These are phyloP conservation scores for Cercospora canescens DNA, from an alignment of 2,329 filamentous ascomycete species.

Conservation along the genomic window DNA sequence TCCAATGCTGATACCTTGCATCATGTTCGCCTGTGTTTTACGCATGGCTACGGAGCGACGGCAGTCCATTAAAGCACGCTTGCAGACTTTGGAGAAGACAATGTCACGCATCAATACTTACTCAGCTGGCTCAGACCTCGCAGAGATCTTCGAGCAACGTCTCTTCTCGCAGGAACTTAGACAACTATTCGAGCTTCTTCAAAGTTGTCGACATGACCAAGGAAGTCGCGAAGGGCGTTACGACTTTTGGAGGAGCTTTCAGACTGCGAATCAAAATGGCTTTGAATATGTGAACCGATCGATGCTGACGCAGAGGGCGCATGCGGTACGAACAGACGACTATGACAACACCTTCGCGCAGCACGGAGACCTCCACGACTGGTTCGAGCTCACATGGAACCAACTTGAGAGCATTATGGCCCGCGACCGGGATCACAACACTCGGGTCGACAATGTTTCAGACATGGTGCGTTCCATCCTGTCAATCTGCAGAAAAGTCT, in stretches of 20 bases:
- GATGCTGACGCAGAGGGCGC: neutral
- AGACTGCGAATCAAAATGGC: constrained; percentile 9
- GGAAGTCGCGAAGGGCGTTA: constrained; percentile 24
- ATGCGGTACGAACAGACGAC: neutral
- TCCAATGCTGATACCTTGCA: constrained; percentile 26
- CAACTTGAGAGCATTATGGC: neutral
- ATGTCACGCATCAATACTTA: constrained; percentile 8
- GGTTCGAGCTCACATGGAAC: neutral
- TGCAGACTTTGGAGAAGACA: constrained; percentile 17
- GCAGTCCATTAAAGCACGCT: constrained; percentile 13
- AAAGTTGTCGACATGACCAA: constrained; percentile 21
- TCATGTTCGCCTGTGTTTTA: constrained; percentile 20
- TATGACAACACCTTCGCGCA: neutral
- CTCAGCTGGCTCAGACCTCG: neutral
- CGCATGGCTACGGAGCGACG: constrained; percentile 16
- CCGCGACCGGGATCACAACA: neutral
- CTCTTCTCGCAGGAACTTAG: neutral
- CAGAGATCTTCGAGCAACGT: neutral
- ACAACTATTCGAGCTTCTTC: constrained; percentile 15
- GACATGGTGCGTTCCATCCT: neutral
- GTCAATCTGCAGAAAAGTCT: neutral
- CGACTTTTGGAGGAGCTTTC: constrained; percentile 20
- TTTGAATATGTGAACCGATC: neutral
- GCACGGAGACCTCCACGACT: neutral
- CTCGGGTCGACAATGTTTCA: neutral